Evolutionary conservation across 176 grass and related monocot species (phyloP).

Genomic region (Cenchrus purpureus): DNA sequence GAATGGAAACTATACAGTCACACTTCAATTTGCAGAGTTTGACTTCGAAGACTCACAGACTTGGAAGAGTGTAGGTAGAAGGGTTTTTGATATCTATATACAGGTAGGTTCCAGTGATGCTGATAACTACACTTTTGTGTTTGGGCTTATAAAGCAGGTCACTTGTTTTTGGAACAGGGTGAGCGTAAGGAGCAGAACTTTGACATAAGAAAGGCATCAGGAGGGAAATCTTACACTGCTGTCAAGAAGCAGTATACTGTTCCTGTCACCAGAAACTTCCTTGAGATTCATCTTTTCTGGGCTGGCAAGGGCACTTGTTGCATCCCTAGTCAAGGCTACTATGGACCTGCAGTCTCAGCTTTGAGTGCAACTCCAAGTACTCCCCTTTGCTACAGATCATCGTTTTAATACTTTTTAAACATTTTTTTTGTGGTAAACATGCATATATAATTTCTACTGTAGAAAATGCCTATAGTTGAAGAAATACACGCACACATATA

Average conservation of each 20-base stretch:
- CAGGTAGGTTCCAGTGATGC: constrained; percentile 54
- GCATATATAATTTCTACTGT: neutral
- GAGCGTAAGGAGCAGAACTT: constrained; percentile 71
- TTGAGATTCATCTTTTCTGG: constrained; percentile 99
- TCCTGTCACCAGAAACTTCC: constrained; percentile 80
- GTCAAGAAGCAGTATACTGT: constrained; percentile 56
- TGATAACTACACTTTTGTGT: neutral
- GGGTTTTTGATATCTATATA: constrained; percentile 92
- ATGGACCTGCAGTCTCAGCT: constrained; percentile 79
- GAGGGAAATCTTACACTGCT: constrained; percentile 59
- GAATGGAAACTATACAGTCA: constrained; percentile 91
- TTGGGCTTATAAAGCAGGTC: neutral
- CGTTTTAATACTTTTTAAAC: neutral
- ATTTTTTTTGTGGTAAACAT: neutral
- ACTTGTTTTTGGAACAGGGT: constrained; percentile 46
- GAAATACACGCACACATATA: neutral
- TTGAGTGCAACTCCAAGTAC: constrained; percentile 79
- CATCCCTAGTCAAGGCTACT: constrained; percentile 71
- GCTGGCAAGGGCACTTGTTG: constrained; percentile 97
- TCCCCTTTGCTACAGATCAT: constrained; percentile 4
- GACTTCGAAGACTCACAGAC: constrained; percentile 39
- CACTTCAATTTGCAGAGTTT: constrained; percentile 79
- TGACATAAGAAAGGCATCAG: constrained; percentile 76
- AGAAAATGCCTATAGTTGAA: neutral
- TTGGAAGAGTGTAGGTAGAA: constrained; percentile 67